A percentile compares a stretch with the other conserved stretches of the same genome.
These are phyloP conservation scores for Westerdykella ornata DNA, from an alignment of 2,329 filamentous ascomycete species.

Conservation along the genomic window DNA sequence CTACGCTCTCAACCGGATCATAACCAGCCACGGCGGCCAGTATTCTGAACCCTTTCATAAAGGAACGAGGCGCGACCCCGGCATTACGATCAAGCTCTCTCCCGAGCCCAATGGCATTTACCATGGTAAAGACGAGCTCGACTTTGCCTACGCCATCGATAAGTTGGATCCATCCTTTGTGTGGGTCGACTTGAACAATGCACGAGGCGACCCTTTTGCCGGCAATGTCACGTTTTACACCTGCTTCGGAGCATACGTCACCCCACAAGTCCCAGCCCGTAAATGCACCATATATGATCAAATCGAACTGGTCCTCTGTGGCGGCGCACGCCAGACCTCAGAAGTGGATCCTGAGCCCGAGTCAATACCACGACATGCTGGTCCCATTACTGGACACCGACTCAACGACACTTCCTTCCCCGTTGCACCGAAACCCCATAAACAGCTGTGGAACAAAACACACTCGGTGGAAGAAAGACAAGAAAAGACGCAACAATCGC, in stretches of 20 bases:
- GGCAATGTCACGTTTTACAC: slow-evolving; percentile 14
- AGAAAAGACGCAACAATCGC: too few species aligned
- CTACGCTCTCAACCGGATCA: slow-evolving; percentile 11
- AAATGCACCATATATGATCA: slow-evolving; percentile 17
- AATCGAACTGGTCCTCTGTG: slow-evolving; percentile 23
- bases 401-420: too few species aligned
- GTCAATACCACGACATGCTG: background rate
- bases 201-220: slow-evolving; percentile 13
- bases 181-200: slow-evolving; percentile 14
- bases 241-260: slow-evolving; percentile 11
- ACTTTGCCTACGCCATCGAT: slow-evolving; percentile 23
- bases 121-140: slow-evolving; percentile 13
- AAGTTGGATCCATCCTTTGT: slow-evolving; percentile 10
- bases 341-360: background rate
- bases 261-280: slow-evolving; percentile 8
- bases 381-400: background rate
- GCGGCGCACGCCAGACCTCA: slow-evolving; percentile 6
- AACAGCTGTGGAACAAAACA: too few species aligned
- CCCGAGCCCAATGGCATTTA: slow-evolving; percentile 16
- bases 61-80: slow-evolving; percentile 14
- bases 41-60: slow-evolving; percentile 22
- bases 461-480: too few species aligned
- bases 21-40: slow-evolving; percentile 11
- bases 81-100: slow-evolving; percentile 25
- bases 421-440: too few species aligned